Percentiles rank a stretch among this genome's conserved stretches.
These are phyloP conservation scores for Citrus glauca DNA, from an alignment of 345 rosid genomes.

Conservation along the genomic window DNA sequence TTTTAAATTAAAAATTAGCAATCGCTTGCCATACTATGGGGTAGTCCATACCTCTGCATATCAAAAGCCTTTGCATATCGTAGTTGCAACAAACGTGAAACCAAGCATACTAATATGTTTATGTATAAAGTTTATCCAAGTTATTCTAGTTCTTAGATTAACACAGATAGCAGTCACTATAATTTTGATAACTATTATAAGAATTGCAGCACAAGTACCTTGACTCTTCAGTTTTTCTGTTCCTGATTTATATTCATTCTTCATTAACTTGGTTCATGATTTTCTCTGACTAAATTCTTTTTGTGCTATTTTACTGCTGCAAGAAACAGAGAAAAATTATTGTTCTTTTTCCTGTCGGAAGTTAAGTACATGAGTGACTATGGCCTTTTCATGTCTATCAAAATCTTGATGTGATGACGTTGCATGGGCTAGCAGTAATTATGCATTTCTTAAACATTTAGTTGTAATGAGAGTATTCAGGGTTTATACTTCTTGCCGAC, in stretches of 20 bases:
- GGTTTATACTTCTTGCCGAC: background rate
- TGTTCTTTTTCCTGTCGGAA: background rate
- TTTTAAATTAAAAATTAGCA: background rate
- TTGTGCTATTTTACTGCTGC: too few species aligned
- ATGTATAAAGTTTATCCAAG: too few species aligned
- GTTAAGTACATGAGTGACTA: background rate
- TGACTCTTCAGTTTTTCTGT: too few species aligned
- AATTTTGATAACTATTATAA: too few species aligned
- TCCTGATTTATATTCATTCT: too few species aligned
- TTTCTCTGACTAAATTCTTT: too few species aligned
- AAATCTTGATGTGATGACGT: background rate
- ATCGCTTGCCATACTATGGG: background rate
- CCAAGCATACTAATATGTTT: too few species aligned
- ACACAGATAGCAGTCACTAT: too few species aligned
- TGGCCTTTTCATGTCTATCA: background rate
- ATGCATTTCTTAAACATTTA: background rate
- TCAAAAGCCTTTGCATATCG: slow-evolving; percentile 2
- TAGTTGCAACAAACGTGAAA: background rate
- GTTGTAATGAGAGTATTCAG: background rate
- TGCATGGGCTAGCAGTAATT: background rate
- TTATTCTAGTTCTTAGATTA: too few species aligned
- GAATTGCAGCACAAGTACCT: too few species aligned
- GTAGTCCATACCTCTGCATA: background rate
- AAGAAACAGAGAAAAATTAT: background rate
- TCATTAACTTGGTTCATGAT: too few species aligned